Base-by-base conservation (phyloP, 202 grass and related monocot genomes). In the Eragrostis tef region DNA sequence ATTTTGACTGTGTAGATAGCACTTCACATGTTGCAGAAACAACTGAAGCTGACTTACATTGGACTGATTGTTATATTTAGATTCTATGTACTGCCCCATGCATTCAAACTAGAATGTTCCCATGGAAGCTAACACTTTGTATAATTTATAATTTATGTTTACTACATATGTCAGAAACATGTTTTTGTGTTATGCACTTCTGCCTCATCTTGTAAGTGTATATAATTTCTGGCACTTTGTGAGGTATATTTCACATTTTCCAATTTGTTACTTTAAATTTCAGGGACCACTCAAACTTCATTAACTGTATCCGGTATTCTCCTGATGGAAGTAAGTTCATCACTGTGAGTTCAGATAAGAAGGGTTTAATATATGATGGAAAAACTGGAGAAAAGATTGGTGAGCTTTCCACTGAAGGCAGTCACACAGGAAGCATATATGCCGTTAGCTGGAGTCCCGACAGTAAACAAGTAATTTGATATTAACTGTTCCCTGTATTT, bases 311-410 rank as follows among this genome's bases (percentile, higher is more conserved):
- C 64, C 85, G 96, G 19, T 98, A 91, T 90, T 53, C 96, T 78
- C 92, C 96, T 58, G 96, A 98, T 91, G 96, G 96, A 74, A 93
- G 71, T 64, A 98, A 98, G 83, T 98, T 93, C 71, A 93, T 98
- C 58, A 98, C 76, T 29, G 96, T 98, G 59, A 98, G 96, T 86
- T 98, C 96, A 65, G 96, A 98, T 81, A 94, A 95, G 81, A 95
- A 91, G 74, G 96, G 90, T 48, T 82, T 95, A 81, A 86, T 98
- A 71, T 98, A 93, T 79, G 96, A 98, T 85, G 96, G 86, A 2
- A 98, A 95, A 88, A 98, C 96, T 86, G 96, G 92, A 67, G 90
- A 93, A 64, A 98, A 90, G 77, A 93, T 98, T 31, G 96, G 96
- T 46, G 92, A 95, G 48, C 70, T 98, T 69, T 85, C 90, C 66